phyloP scores from a whole-genome alignment of 2,329 filamentous ascomycete genomes.

The Fusarium devonianum region DNA sequence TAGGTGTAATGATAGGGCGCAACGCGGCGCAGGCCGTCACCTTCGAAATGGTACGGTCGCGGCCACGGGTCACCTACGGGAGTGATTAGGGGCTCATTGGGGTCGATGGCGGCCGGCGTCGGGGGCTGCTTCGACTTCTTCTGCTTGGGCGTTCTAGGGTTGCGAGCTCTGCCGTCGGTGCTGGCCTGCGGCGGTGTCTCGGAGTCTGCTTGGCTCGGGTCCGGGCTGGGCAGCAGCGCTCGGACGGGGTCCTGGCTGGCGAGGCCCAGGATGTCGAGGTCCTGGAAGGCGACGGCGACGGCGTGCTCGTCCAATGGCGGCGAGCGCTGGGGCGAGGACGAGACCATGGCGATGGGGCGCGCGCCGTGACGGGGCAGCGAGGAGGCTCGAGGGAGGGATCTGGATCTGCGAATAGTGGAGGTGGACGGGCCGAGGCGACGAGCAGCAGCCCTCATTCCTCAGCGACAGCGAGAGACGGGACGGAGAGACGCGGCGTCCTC shows the following conservation, averaged over 20 bases:
- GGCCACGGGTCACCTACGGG: slow-evolving; percentile 55
- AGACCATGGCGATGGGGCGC: slow-evolving; percentile 31
- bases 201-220: slow-evolving; percentile 18
- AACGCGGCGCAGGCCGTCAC: slow-evolving; percentile 77
- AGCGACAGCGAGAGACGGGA: slow-evolving; percentile 1
- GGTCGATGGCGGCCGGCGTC: slow-evolving; percentile 28
- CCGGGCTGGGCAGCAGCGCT: slow-evolving; percentile 9
- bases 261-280: slow-evolving; percentile 26
- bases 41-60: slow-evolving; percentile 81
- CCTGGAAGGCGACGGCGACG: slow-evolving; percentile 28
- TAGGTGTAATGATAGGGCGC: slow-evolving; percentile 92
- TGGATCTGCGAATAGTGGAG: slow-evolving; percentile 32
- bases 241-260: too few relatives aligned
- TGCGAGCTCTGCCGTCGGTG: slow-evolving; percentile 13
- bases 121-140: slow-evolving; percentile 24
- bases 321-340: slow-evolving; percentile 20
- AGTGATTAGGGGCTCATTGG: slow-evolving; percentile 42
- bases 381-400: slow-evolving; percentile 23
- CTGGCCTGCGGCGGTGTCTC: slow-evolving; percentile 13
- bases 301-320: slow-evolving; percentile 19
- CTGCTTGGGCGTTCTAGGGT: slow-evolving; percentile 22
- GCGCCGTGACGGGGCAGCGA: slow-evolving; percentile 17
- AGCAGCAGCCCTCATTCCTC: slow-evolving; percentile 42
- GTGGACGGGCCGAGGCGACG: slow-evolving; percentile 36
- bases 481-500: slow-evolving; percentile 10